phyloP scores from a whole-genome alignment of 306 rosid genomes.

The Sindora glabra region DNA sequence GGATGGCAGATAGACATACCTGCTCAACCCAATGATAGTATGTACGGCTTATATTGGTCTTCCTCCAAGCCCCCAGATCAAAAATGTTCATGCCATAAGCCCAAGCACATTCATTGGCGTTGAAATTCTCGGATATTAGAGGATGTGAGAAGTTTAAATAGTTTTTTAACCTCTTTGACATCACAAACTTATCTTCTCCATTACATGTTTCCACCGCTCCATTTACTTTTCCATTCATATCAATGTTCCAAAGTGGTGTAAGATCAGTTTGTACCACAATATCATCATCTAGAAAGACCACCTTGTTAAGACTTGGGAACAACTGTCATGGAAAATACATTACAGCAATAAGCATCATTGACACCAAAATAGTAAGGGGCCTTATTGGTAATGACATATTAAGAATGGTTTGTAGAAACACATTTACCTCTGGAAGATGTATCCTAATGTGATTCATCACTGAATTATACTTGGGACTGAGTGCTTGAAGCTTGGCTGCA shows the following conservation, averaged over 20 bases:
- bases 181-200: slow-evolving; percentile 93
- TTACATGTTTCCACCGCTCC: slow-evolving; percentile 95
- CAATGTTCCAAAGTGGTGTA: slow-evolving; percentile 94
- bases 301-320: slow-evolving; percentile 88
- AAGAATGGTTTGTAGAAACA: background rate
- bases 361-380: background rate
- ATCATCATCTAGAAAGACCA: slow-evolving; percentile 94
- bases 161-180: slow-evolving; percentile 86
- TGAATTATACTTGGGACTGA: slow-evolving; percentile 95
- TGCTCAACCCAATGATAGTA: slow-evolving; percentile 89
- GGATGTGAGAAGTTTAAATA: slow-evolving; percentile 98
- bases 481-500: slow-evolving; percentile 94
- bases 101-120: slow-evolving; percentile 90
- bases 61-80: slow-evolving; percentile 95
- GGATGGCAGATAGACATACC: slow-evolving; percentile 26
- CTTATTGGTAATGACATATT: background rate
- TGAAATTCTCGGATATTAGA: slow-evolving; percentile 46
- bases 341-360: slow-evolving; percentile 10
- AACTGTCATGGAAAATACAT: slow-evolving; percentile 40
- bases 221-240: slow-evolving; percentile 85
- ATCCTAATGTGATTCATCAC: slow-evolving; percentile 95
- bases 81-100: slow-evolving; percentile 99
- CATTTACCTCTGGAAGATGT: slow-evolving; percentile 87
- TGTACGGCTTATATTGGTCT: slow-evolving; percentile 79
- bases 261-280: slow-evolving; percentile 95